phyloP scores from a whole-genome alignment of 257 asterid genomes.

The Nemophila menziesii region DNA sequence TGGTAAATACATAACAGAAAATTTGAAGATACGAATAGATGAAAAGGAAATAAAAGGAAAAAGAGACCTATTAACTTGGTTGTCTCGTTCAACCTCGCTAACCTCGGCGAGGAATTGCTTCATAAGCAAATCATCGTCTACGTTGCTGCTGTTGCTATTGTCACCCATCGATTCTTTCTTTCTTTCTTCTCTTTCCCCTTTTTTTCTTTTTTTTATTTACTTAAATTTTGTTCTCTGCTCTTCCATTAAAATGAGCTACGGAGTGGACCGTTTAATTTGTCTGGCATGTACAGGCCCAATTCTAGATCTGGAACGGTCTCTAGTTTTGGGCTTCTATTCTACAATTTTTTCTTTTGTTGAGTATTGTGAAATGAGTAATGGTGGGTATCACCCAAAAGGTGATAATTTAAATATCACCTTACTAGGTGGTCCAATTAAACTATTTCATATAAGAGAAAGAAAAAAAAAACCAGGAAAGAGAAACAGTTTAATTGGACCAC shows the following conservation, averaged over 20 bases:
- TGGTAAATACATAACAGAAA: neutral
- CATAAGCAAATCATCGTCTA: slow-evolving; percentile 60
- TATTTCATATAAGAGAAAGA: too few species aligned
- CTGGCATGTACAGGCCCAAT: too few species aligned
- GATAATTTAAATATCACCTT: too few species aligned
- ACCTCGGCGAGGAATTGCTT: slow-evolving; percentile 89
- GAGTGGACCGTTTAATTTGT: neutral
- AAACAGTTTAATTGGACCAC: too few species aligned
- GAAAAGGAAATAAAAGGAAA: neutral
- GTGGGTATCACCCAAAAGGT: too few species aligned
- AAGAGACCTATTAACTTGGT: slow-evolving; percentile 71
- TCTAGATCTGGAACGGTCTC: too few species aligned
- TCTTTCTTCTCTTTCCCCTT: neutral
- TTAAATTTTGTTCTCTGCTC: neutral
- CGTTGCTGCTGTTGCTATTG: slow-evolving; percentile 20
- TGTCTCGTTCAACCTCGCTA: slow-evolving; percentile 96
- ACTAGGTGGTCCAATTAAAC: too few species aligned
- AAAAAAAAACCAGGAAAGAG: too few species aligned
- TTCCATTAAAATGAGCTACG: neutral
- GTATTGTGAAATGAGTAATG: too few species aligned
- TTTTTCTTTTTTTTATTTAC: slow-evolving; percentile 1
- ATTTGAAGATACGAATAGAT: neutral
- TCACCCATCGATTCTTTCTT: slow-evolving; percentile 44
- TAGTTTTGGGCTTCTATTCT: too few species aligned
- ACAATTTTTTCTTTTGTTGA: too few species aligned